These are phyloP conservation scores for Periconia sp. DNA, from an alignment of 2,329 filamentous ascomycete genomes.

Conservation along the genomic window DNA sequence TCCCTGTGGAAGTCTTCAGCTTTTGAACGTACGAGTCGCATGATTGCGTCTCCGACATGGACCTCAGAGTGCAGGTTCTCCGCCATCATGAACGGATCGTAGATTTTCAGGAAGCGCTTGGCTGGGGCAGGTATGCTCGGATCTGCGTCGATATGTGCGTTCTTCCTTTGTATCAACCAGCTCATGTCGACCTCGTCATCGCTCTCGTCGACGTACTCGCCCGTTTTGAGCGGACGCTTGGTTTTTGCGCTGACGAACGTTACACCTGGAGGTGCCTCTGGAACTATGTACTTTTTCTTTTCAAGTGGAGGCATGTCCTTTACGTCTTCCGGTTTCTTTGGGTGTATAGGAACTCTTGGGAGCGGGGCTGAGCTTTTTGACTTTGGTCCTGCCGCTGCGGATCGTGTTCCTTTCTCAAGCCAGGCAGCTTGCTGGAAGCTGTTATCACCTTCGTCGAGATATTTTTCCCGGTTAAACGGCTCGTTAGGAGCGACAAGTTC, in stretches of 20 bases:
- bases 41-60: slow-evolving; percentile 44
- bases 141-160: slow-evolving; percentile 19
- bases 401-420: slow-evolving; percentile 10
- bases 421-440: slow-evolving; percentile 24
- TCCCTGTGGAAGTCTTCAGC: slow-evolving; percentile 24
- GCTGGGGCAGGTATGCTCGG: slow-evolving; percentile 11
- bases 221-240: slow-evolving; percentile 46
- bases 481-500: slow-evolving; percentile 38
- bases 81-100: slow-evolving; percentile 44
- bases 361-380: slow-evolving; percentile 4
- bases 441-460: slow-evolving; percentile 41
- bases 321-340: slow-evolving; percentile 21
- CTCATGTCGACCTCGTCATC: slow-evolving; percentile 50
- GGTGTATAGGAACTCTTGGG: slow-evolving; percentile 19
- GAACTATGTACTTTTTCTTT: slow-evolving; percentile 42
- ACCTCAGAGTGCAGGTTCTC: slow-evolving; percentile 44
- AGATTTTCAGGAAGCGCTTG: slow-evolving; percentile 43
- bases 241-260: slow-evolving; percentile 49
- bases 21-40: slow-evolving; percentile 46
- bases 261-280: slow-evolving; percentile 38
- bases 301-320: slow-evolving; percentile 12
- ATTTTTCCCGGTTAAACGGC: slow-evolving; percentile 44
- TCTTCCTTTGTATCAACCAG: slow-evolving; percentile 45
- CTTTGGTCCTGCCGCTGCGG: not conserved
- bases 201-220: slow-evolving; percentile 50